Base-by-base conservation (phyloP, 345 rosid species). In the Moricandia moricandioides region DNA sequence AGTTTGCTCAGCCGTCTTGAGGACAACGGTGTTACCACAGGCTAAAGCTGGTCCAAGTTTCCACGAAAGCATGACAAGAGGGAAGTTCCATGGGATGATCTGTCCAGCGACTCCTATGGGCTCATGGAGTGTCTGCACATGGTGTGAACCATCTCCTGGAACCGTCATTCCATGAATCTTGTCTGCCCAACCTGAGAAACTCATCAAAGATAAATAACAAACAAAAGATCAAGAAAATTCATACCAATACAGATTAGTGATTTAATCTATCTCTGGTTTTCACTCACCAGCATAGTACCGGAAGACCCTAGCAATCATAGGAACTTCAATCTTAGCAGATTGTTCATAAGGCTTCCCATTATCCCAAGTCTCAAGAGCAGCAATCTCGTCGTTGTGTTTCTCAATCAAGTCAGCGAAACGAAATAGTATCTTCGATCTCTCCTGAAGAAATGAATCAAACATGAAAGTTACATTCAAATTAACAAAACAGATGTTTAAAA, bases 11-110 rank as follows among this genome's bases (percentile, higher is more conserved):
- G 98, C 96, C 0, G 98, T 86, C 85, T 94, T 91, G 64, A 94
- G 79, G 10, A 91, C 96, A 79, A 88, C 8, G 11, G 96, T 88
- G 86, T 94, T 94, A 63, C 98, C 96, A 39, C 91, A 87, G 18
- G 98, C 98, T 75, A 94, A 81, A 59, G 98, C 96, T 33, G 98
- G 93, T 51, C 90, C 98, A 65, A 94, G 82, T 80, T 94, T 94
- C 98, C 97, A 94, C 17, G 93, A 81, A 67, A 75, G 87, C 91
- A 94, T 90, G 67, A 94, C 70, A 70, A 94, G 93, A 73, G 98
- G 98, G 72, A 94, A 94, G 80, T 94, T 94, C 98, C 97, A 91
- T 4, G 98, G 98, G 74, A 91, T 88, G 71, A 94, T 94, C 77
- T 90, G 98, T 71, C 98, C 98, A 8, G 86, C 95, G 62, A 94